Evolutionary conservation across 441 rosid species (phyloP), one percentile per base, ranked within the genome.

Genomic region (Viola pubescens): DNA sequence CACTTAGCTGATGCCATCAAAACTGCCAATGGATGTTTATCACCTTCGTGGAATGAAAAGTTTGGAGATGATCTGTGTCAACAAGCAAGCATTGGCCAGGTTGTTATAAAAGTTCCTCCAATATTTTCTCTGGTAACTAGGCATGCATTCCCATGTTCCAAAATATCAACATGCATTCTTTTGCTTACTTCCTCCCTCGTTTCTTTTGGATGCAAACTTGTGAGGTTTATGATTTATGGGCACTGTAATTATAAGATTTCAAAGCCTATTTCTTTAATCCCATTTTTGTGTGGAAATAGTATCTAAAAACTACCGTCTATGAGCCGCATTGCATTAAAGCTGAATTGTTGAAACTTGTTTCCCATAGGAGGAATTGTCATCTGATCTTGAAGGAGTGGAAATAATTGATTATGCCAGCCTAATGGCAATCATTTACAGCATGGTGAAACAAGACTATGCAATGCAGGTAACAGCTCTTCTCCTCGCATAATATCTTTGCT

Each of bases 391-490:
- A 72, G 82, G 69, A 70, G 64, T 59, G 37, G 64, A 74, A 70
- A 57, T 79, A 56, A 75, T 66, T 43, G 85, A 83, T 63, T 73
- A 76, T 58, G 89, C 80, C 61, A 65, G 73, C 19, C 40, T 81
- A 72, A 71, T 84, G 71, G 90, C 73, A 9, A 63, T 78, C 48
- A 68, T 92, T 68, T 89, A 77, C 70, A 74, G 71, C 40, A 87
- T 87, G 94, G 71, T 84, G 69, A 89, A 87, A 70, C 86, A 85
- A 48, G 88, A 92, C 74, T 77, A 65, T 46, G 63, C 3, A n/a
- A 89, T 89, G 98, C 98, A 87, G 94, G 97, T 82, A 64, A 34
- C 51, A 9, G 56, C 9, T 39, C 52, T 61, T 19, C 34, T 10
- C 9, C 7, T 58, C 53, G 34, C 34, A 58, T 2, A n/a, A 5